Evolutionary conservation across 2,329 filamentous ascomycete species (phyloP).

Genomic region (Rhynchosporium agropyri): DNA sequence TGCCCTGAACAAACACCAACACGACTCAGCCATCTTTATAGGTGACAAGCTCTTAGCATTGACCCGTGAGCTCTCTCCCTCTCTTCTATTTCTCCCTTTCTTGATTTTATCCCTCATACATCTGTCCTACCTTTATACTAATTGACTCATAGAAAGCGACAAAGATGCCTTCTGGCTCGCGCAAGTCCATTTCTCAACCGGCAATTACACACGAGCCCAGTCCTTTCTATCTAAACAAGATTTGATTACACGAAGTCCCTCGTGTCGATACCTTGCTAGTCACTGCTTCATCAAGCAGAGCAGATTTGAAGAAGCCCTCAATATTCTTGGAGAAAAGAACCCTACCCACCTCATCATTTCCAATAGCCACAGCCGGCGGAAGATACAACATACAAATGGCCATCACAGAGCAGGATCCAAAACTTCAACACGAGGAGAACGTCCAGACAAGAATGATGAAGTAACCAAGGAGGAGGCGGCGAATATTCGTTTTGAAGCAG

Average conservation of each 20-base stretch:
- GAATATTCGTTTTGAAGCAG: slow-evolving; percentile 86
- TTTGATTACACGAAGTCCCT: slow-evolving; percentile 77
- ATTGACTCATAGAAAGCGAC: slow-evolving; percentile 70
- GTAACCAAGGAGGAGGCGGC: slow-evolving; percentile 63
- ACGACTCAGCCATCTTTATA: slow-evolving; percentile 95
- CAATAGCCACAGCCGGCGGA: slow-evolving; percentile 64
- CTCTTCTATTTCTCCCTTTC: background rate
- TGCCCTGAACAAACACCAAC: slow-evolving; percentile 92
- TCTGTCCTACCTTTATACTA: slow-evolving; percentile 17
- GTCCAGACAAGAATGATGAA: slow-evolving; percentile 38
- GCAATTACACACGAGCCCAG: slow-evolving; percentile 91
- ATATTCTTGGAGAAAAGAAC: slow-evolving; percentile 86
- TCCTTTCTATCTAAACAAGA: slow-evolving; percentile 83
- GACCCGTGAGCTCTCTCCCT: slow-evolving; percentile 67
- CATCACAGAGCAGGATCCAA: slow-evolving; percentile 54
- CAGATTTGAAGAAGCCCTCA: slow-evolving; percentile 85
- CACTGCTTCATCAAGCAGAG: slow-evolving; percentile 94
- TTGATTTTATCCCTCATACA: background rate
- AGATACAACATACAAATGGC: slow-evolving; percentile 67
- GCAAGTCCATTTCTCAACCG: slow-evolving; percentile 95
- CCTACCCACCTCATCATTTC: slow-evolving; percentile 83
- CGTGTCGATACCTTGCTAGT: slow-evolving; percentile 89
- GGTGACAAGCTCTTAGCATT: slow-evolving; percentile 95
- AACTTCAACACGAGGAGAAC: slow-evolving; percentile 40
- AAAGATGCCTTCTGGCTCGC: slow-evolving; percentile 96